Evolutionary conservation across 2,329 filamentous ascomycete genomes (phyloP).

Genomic region (Hymenoscyphus infarciens): DNA sequence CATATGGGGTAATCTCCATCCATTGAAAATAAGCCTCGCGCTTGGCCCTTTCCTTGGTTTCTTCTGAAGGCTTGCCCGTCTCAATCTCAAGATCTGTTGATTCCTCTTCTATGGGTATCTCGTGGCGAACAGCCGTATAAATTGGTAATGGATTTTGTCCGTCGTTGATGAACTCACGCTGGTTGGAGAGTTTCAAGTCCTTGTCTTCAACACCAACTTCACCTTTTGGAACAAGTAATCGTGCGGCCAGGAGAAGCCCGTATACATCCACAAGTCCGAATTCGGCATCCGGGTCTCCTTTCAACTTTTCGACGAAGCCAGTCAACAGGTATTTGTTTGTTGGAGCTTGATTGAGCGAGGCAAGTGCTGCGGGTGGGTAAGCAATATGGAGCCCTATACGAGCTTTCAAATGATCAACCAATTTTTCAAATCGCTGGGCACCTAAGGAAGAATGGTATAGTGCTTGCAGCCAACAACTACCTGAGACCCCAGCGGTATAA

Average conservation of each 20-base stretch:
- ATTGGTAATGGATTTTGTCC: slow-evolving; percentile 87
- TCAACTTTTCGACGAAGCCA: slow-evolving; percentile 87
- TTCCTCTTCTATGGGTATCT: slow-evolving; percentile 69
- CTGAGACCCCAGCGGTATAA: slow-evolving; percentile 93
- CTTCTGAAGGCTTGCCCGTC: slow-evolving; percentile 40
- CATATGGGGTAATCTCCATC: slow-evolving; percentile 94
- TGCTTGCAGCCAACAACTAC: slow-evolving; percentile 91
- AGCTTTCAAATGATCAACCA: slow-evolving; percentile 31
- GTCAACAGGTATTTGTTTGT: slow-evolving; percentile 90
- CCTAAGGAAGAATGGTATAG: slow-evolving; percentile 81
- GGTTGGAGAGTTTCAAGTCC: slow-evolving; percentile 90
- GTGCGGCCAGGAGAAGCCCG: slow-evolving; percentile 77
- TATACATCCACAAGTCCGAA: slow-evolving; percentile 94
- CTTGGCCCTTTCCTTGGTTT: slow-evolving; percentile 49
- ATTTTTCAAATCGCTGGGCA: slow-evolving; percentile 59
- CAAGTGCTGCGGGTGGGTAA: slow-evolving; percentile 80
- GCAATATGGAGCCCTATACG: slow-evolving; percentile 86
- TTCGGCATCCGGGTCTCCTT: slow-evolving; percentile 72
- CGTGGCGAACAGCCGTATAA: slow-evolving; percentile 91
- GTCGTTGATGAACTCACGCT: slow-evolving; percentile 69
- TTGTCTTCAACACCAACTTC: slow-evolving; percentile 71
- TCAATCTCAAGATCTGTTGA: slow-evolving; percentile 38
- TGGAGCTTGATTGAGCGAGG: slow-evolving; percentile 78
- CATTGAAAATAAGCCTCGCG: slow-evolving; percentile 92
- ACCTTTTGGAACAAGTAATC: slow-evolving; percentile 81